Base-by-base conservation (phyloP, 805 yeast genomes). In the Candida cerambycidarum region DNA sequence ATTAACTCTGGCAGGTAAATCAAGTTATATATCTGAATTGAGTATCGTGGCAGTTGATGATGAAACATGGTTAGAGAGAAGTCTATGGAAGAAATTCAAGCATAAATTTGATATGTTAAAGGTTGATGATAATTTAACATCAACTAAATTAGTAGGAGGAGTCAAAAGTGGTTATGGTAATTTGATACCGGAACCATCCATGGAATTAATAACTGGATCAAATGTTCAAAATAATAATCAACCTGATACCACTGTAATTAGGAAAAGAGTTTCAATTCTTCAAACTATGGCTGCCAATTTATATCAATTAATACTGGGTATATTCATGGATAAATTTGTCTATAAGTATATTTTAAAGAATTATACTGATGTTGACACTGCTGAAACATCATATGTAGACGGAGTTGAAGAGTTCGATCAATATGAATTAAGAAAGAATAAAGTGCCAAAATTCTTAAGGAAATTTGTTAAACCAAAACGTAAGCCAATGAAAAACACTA, bases 1-100 rank as follows among this genome's bases (percentile, higher is more conserved):
- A 12, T 72, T 84, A 30, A 78, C 82, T n/a, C 80, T 83, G 40
- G 82, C 86, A 0, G 82, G 85, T 2, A 76, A 74, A 43, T 78
- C 82, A 23, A 80, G 85, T 48, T 85, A 82, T 57, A 73, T 82
- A 31, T 73, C 78, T 38, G 89, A 84, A 53, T 65, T 76, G 23
- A 65, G 79, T 18, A 56, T 70, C 12, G 63, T 84, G 2, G 56
- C 61, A 0, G 56, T 75, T n/a, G 78, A 78, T n/a, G 56, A 58
- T 9, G 59, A 66, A 11, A 83, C 86, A 0, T 85, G 82, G 78
- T 45, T 83, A 14, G 85, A 80, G 39, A 55, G 65, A 17, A 53
- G 53, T 32, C 45, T 60, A 25, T 58, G 61, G 63, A 44, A 51
- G 12, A 23, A 41, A 43, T 32, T 43, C 39, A 39, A 23, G 30